phyloP scores from a whole-genome alignment of 2,329 filamentous ascomycete species.

The Teratosphaeria viscida region DNA sequence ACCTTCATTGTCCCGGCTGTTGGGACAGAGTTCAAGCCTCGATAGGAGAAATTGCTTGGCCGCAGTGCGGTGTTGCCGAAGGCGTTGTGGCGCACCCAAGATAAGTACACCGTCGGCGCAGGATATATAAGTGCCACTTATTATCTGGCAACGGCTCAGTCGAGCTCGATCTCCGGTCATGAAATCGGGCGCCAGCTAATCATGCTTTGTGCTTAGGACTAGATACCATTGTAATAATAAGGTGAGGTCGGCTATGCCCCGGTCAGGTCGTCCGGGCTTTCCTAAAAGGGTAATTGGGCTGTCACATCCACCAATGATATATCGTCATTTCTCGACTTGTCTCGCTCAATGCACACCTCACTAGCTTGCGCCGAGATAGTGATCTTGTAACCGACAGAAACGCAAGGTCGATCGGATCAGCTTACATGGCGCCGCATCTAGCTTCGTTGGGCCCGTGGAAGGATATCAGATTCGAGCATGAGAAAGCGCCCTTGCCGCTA shows the following conservation, averaged over 20 bases:
- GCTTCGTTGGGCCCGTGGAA: background rate
- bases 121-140: background rate
- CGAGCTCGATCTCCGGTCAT: background rate
- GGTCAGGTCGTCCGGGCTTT: background rate
- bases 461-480: background rate
- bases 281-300: background rate
- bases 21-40: background rate
- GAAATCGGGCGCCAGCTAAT: background rate
- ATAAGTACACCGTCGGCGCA: background rate
- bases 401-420: background rate
- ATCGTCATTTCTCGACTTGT: background rate
- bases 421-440: background rate
- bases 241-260: background rate
- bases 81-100: background rate
- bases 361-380: no score
- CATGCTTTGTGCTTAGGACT: background rate
- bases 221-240: background rate
- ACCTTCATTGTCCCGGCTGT: background rate
- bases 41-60: background rate
- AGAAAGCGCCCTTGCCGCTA: background rate
- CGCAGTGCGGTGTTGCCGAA: background rate
- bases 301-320: background rate
- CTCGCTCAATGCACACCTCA: no score
- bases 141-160: background rate
- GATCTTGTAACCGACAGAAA: background rate